Base-by-base conservation (phyloP, 2,329 filamentous ascomycete genomes). In the Furcasterigmium sp. region DNA sequence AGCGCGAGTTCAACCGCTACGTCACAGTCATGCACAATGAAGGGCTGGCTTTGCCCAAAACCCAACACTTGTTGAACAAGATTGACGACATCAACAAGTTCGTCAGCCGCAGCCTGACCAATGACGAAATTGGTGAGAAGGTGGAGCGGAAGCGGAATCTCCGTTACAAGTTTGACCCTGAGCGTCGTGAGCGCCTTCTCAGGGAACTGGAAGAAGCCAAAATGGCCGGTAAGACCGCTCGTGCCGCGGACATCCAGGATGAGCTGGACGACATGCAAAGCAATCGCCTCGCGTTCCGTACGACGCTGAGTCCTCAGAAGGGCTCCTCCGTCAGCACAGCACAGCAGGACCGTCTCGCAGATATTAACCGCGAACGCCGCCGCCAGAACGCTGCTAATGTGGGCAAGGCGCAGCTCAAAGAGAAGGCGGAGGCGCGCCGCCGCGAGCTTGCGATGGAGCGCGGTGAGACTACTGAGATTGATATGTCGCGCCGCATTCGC, bases 331-430 rank as follows among this genome's bases (percentile, higher is more conserved):
- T 72, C 53, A 69, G 74, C 8, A 70, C 76, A 26, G 73, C 72
- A 10, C 85, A 94, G 61, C 88, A 91, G 61, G 88, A 95, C 51
- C 84, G 87, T 21, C 76, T 97, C 19, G 87, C 87, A 0, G 78
- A 85, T 56, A 74, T 95, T 51, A 98, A 98, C 64, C 75, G 80
- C 21, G 81, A 86, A 57, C 96, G 95, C 64, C 84, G 91, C 48
- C 82, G 84, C 46, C 77, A 84, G 53, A 96, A 96, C 57, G 78
- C 80, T n/a, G 87, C 95, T 59, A 84, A 87, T 38, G 86, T 97
- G n/a, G 87, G 91, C 46, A 87, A 87, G 62, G 91, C 91, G 1
- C 87, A 96, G 59, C 73, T 95, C 44, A 84, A 85, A 53, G 93
- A 35, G 67, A 78, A 83, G 53, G 77, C 78, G 39, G 75, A 74